Evolutionary conservation across 1,139 yeast species (phyloP), one percentile per base, ranked within the genome.

Genomic region (Pichia sp.): DNA sequence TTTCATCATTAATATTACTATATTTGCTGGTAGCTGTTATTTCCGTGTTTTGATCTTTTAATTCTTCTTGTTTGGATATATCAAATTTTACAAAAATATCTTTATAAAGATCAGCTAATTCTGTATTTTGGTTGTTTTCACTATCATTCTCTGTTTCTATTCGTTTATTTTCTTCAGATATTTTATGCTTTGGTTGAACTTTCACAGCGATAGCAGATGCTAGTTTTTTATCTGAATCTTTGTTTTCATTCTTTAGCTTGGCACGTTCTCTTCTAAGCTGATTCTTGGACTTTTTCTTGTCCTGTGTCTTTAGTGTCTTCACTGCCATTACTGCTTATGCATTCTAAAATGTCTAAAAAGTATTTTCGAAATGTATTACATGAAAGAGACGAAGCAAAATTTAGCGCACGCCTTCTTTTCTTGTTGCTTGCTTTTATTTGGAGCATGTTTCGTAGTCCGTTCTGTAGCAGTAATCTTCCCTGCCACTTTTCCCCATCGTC

Each of bases 241-340:
- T n/a, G n/a, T 34, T 38, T 20, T 33, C 31, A 33, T 43, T 47
- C 32, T 24, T 42, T 25, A 61, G 69, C 60, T 79, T 80, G 10
- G 71, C 74, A 53, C 68, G 68, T 53, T 78, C 85, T 41, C 88
- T 65, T 43, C 89, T 68, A 37, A 78, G 61, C 62, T 80, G 88
- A 52, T 78, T 78, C 63, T 77, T 78, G 5, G 76, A 63, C 50
- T 77, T 65, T 38, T 42, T 49, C 16, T 16, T 16, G 3, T 27
- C 40, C 5, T 16, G 8, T n/a, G 25, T 11, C 8, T 31, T 26
- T 6, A n/a, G 8, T 4, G n/a, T 21, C 13, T 18, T 31, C 15
- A 10, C 25, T 6, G 31, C 38, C 41, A 33, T 33, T 8, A 6
- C 18, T 6, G n/a, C n/a, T n/a, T n/a, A 20, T 5, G 16, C 4